Evolutionary conservation across 495 filamentous ascomycete species (phyloP).

Genomic region (Talaromyces proteolyticus): DNA sequence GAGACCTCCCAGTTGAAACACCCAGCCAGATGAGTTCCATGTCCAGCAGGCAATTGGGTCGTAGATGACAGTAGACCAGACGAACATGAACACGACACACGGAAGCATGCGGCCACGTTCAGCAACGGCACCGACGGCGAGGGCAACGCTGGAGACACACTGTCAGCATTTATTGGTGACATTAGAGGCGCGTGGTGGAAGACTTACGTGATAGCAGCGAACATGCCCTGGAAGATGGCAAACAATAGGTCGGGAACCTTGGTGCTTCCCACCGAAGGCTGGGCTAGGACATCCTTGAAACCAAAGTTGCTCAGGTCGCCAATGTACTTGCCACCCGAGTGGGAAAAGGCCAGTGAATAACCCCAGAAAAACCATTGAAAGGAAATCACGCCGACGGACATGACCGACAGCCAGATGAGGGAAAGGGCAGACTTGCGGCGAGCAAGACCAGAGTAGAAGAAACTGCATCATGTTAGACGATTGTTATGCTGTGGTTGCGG

Average conservation of each 20-base stretch:
- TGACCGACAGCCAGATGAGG: conserved; percentile 93
- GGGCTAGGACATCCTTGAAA: conserved; percentile 71
- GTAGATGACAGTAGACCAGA: conserved; percentile 94
- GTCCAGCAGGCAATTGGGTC: conserved; percentile 98
- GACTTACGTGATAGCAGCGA: conserved; percentile 81
- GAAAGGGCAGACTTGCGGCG: conserved; percentile 92
- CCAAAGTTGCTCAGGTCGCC: conserved; percentile 85
- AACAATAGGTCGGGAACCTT: conserved; percentile 87
- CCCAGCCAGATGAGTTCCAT: conserved; percentile 89
- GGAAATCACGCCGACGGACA: conserved; percentile 82
- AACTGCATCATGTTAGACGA: conserved; percentile 34
- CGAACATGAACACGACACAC: conserved; percentile 90
- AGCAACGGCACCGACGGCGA: conserved; percentile 87
- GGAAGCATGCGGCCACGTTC: conserved; percentile 94
- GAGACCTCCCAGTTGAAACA: conserved; percentile 73
- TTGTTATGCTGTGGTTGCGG: not conserved
- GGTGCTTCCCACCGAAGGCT: conserved; percentile 74
- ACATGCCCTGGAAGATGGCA: conserved; percentile 97
- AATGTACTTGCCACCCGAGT: conserved; percentile 75
- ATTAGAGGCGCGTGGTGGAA: not conserved
- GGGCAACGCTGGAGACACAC: conserved; percentile 57
- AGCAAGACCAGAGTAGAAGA: conserved; percentile 99
- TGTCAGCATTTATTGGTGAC: not conserved
- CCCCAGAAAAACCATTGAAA: conserved; percentile 99
- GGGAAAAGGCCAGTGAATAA: conserved; percentile 89